Percentiles rank a stretch among this genome's conserved stretches.
Evolutionary conservation across 108 stramenopile genomes (phyloP).

Genomic region (Cyclotella atomus): DNA sequence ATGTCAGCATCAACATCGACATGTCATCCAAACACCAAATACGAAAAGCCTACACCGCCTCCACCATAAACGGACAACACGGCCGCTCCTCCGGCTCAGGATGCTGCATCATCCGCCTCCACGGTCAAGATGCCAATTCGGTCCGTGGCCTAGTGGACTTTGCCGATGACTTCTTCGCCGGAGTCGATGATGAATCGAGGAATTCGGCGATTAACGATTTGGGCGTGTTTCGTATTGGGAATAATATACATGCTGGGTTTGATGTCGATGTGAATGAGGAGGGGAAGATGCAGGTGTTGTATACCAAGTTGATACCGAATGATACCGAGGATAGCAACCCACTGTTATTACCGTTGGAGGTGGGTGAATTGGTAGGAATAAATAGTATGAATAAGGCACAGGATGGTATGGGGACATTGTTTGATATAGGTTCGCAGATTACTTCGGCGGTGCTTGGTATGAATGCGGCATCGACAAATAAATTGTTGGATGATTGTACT

Average conservation of each 20-base stretch:
- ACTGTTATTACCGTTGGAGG: constrained; percentile 38
- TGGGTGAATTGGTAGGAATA: constrained; percentile 44
- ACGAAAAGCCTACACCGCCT: constrained; percentile 28
- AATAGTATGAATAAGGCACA: constrained; percentile 28
- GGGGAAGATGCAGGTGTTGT: constrained; percentile 41
- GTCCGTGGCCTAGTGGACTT: constrained; percentile 36
- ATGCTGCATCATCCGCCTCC: constrained; percentile 36
- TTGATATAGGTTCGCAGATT: constrained; percentile 48
- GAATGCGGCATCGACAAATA: constrained; percentile 26
- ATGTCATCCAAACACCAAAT: constrained; percentile 10
- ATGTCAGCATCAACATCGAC: neutral
- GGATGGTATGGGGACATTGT: constrained; percentile 38
- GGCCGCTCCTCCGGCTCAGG: constrained; percentile 47
- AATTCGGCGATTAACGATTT: constrained; percentile 14
- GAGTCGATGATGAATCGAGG: constrained; percentile 28
- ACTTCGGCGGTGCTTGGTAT: constrained; percentile 46
- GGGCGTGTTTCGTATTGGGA: constrained; percentile 45
- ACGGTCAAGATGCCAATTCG: constrained; percentile 32
- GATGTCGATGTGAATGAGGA: constrained; percentile 44
- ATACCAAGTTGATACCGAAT: constrained; percentile 26
- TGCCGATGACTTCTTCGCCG: constrained; percentile 46
- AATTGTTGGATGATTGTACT: constrained; percentile 45
- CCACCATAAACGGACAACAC: constrained; percentile 4
- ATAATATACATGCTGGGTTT: constrained; percentile 42
- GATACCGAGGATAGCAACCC: neutral